A percentile compares a stretch with the other conserved stretches of the same genome.
Evolutionary conservation across 2,329 filamentous ascomycete genomes (phyloP).

Genomic region (Fusarium avenaceum): DNA sequence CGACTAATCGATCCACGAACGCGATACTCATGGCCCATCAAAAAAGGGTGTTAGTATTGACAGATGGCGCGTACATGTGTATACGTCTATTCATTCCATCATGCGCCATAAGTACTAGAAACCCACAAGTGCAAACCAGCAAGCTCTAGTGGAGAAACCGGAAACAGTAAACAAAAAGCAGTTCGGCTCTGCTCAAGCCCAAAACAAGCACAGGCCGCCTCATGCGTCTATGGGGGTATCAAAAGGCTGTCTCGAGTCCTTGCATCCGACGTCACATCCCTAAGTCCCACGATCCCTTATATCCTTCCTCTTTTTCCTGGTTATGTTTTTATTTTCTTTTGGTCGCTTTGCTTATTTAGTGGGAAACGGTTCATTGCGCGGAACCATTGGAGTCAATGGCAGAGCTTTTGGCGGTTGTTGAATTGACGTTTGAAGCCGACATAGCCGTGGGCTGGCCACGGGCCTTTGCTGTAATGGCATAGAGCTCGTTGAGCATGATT

Average conservation of each 20-base stretch:
- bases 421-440: constrained; percentile 43
- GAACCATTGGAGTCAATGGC: constrained; percentile 59
- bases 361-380: constrained; percentile 51
- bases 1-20: not conserved
- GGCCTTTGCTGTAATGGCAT: constrained; percentile 66
- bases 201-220: constrained; percentile 44
- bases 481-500: constrained; percentile 78
- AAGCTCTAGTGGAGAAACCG: constrained; percentile 20
- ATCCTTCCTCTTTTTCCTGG: constrained; percentile 1
- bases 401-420: constrained; percentile 50
- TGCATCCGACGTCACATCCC: constrained; percentile 41
- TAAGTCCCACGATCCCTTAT: constrained; percentile 9
- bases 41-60: too few species aligned
- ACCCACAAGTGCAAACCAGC: constrained; percentile 9
- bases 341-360: not conserved
- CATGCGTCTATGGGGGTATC: constrained; percentile 54
- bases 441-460: constrained; percentile 57
- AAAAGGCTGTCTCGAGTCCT: constrained; percentile 49
- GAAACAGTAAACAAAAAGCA: constrained; percentile 42
- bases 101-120: constrained; percentile 16
- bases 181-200: constrained; percentile 32
- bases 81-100: constrained; percentile 29
- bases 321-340: not conserved
- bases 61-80: not conserved
- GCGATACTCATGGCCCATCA: not conserved